Evolutionary conservation across 2,329 filamentous ascomycete genomes (phyloP), one percentile per base, ranked within the genome.

Genomic region (Venturia aucupariae): DNA sequence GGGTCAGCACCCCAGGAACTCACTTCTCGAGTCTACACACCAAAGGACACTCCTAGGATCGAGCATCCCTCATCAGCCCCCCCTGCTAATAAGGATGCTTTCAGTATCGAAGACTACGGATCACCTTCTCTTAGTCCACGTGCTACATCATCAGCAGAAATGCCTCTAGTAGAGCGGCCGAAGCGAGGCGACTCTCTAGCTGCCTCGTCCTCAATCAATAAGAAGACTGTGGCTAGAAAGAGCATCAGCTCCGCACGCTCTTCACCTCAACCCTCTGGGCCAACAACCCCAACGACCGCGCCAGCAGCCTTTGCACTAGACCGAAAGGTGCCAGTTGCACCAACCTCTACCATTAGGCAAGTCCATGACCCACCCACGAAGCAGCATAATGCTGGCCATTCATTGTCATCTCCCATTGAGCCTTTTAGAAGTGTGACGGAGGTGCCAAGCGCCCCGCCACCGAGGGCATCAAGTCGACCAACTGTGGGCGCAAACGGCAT

Each of bases 211-310:
- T 41, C 59, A 15, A 60, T 27, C 11, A 60, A 74, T 67, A 73
- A 86, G 65, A 72, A 84, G 68, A 71, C 79, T 24, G 82, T 89
- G 66, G 70, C 84, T 13, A 81, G 88, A 69, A 92, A 90, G 72
- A 89, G 92, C 59, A 71, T 88, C 48, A 69, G 71, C 46, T 71
- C 74, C 11, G 24, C 61, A 38, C 46, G 73, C 61, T 72, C 73
- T 27, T 57, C 51, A 32, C 51, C 51, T 57, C 51, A 57, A 35
- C 51, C 51, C 11, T 74, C 75, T 35, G 73, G 75, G 24, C 75
- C 75, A n/a, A 77, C 75, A 27, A 78, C 77, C 5, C 75, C 77
- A 42, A 77, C 75, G 38, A 65, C 75, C 8, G 65, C 67, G 27
- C 55, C 57, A 61, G 51, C 24, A 10, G 67, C 67, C 46, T 22